Base-by-base conservation (phyloP, 148 eudicot genomes). In the Fallopia convolvulus region DNA sequence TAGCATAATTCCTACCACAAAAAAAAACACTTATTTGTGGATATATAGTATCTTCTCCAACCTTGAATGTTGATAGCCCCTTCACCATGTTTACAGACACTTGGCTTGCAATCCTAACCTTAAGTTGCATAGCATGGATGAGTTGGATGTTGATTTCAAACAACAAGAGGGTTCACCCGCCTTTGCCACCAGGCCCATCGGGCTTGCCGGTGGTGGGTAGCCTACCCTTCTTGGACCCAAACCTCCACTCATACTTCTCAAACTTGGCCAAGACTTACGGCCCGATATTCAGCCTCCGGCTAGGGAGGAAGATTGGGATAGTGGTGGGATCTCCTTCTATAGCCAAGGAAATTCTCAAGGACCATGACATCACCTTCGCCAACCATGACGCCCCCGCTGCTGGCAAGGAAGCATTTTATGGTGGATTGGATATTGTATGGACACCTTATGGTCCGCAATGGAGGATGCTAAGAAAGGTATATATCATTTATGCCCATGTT, bases 361-460 rank as follows among this genome's bases (percentile, higher is more conserved):
- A 86, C 49, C 82, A 90, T 6, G 92, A 90, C 68, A 70, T 74
- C 74, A 79, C 78, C 18, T 93, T 93, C 26, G 93, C 95, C 82
- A 90, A 90, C 85, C 89, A 83, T 0, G 95, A 90, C 60, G 84
- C 83, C 20, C 89, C 97, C 3, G 88, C 53, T 1, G 97, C 91
- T 0, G 93, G 81, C 5, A 74, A 12, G 17, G 84, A 77, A n/a
- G 83, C 80, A 5, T 11, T 87, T 0, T 87, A 89, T 50, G 97
- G 97, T 11, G 95, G 95, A 7, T 1, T 6, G 2, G 89, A 90
- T 55, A 83, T 93, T 1, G 83, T 73, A 0, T 93, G 91, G 92
- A 65, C 77, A 6, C 90, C 94, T 0, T 86, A 92, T 33, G 93
- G 94, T 0, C 84, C 94, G 1, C 81, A 88, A 36, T 84, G 91